Conservation (phyloP, 192 early-diverging fungal genomes). For the Gigaspora rosea region DNA sequence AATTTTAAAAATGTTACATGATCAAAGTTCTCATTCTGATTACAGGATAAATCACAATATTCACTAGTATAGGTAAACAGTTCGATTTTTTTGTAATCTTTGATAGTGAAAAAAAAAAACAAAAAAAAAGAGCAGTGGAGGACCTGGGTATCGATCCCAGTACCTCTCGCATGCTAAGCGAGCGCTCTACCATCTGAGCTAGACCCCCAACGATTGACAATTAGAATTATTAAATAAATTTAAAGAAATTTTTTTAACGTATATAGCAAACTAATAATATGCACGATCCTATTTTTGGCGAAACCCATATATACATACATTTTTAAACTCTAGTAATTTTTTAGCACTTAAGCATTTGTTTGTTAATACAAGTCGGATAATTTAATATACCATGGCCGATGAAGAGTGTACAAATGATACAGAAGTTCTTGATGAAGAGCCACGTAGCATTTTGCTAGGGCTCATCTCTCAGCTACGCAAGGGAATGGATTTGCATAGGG, state of each 20-base stretch:
- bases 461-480: slow-evolving; percentile 87
- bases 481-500: slow-evolving; percentile 87
- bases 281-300: too few relatives aligned
- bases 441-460: slow-evolving; percentile 79
- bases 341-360: too few relatives aligned
- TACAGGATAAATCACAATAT: too few relatives aligned
- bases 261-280: too few relatives aligned
- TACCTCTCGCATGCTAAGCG: not conserved
- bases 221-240: not conserved
- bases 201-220: not conserved
- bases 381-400: slow-evolving; percentile 4
- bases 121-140: not conserved
- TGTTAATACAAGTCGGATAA: not conserved
- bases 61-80: too few relatives aligned
- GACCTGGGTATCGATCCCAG: not conserved
- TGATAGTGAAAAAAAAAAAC: not conserved
- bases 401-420: slow-evolving; percentile 48
- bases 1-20: too few relatives aligned
- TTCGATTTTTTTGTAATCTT: too few relatives aligned
- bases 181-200: not conserved
- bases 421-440: slow-evolving; percentile 82
- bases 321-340: too few relatives aligned
- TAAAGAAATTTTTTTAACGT: too few relatives aligned
- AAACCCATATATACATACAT: too few relatives aligned
- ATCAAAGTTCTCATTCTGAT: too few relatives aligned